Base-by-base conservation (phyloP, 495 filamentous ascomycete species). In the Friedmanniomyces endolithicus region DNA sequence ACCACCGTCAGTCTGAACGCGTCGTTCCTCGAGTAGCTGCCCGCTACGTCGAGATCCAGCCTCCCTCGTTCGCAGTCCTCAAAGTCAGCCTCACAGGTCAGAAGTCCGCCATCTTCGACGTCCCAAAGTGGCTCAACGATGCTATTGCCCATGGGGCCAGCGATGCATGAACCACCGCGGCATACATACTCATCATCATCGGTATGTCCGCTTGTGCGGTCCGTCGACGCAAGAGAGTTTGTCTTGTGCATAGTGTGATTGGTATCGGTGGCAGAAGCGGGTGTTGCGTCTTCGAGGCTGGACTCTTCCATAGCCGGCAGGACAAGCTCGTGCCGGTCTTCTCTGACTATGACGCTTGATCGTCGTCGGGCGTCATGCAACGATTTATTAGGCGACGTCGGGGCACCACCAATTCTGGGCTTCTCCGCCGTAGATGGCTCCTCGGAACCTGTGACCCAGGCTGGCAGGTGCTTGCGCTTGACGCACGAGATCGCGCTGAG, bases 401-500 rank as follows among this genome's bases (percentile, higher is more conserved):
- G 24, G 23, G 25, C 48, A 11, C 29, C 29, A 6, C 6, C 34
- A 2, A 48, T 22, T 3, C 3, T 22, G 14, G 11, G 11, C 39
- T 52, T 27, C n/a, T 40, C 33, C 12, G 7, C 44, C 11, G 20
- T 24, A 7, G 48, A 31, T 16, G 48, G 1, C 1, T 22, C 14
- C 16, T 29, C 1, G 1, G 20, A 16, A 40, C 24, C 27, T 9
- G 39, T 72, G 41, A 83, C 74, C 81, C 81, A 84, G 0, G 45
- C 50, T 0, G 81, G 81, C 9, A 85, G 65, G 55, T 84, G 69
- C 27, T 71, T 74, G 48, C 69, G 69, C 53, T 70, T 76, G 1
- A 87, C 77, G 63, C 84, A 90, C 70, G 94, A 89, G 66, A 95
- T 96, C 11, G 84, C 80, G 56, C 80, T 86, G 1, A 97, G 69